Base-by-base conservation (phyloP, 2,329 filamentous ascomycete species). In the Aspergillus neoniger region DNA sequence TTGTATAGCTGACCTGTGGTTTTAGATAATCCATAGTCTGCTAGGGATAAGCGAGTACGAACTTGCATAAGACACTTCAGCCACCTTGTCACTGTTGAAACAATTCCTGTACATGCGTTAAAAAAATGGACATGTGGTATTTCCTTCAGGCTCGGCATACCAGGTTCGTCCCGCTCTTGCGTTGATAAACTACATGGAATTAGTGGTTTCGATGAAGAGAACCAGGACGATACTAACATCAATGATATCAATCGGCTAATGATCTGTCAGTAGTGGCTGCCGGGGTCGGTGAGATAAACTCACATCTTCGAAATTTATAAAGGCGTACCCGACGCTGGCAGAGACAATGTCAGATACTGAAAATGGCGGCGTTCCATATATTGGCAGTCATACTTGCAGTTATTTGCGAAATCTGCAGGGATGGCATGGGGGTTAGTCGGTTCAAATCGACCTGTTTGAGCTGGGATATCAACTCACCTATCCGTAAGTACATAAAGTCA, bases 61-160 rank as follows among this genome's bases (percentile, higher is more conserved):
- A 92, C 90, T 96, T n/a, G 95, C 95, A 75, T 98, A 99, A 0
- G 93, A 96, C 48, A 98, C 87, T 74, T 96, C 91, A 0, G 91
- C 91, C 52, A 91, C 83, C 76, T 96, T 97, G 77, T 91, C 87
- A 39, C 89, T 91, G 70, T 89, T 89, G 79, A 91, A 93, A 65
- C 89, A 90, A 67, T 90, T 89, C 92, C 89, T 91, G 57, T 8
- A 50, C 65, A 32, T 32, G 15, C 41, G 49, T 62, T 55, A 65
- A 17, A 25, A 36, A 14, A 21, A 19, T 41, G n/a, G 67, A 43
- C 61, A 17, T 59, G 49, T 59, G 52, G 41, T 63, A 55, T 30
- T 62, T 15, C 12, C 25, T 25, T 15, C 28, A 28, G 44, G 50
- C 23, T 23, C 5, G 23, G 30, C 59, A 43, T 78, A 87, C 87